A percentile compares a stretch with the other conserved stretches of the same genome.
These are phyloP conservation scores for Penicillium sp. DNA, from an alignment of 2,329 filamentous ascomycete species.

Conservation along the genomic window DNA sequence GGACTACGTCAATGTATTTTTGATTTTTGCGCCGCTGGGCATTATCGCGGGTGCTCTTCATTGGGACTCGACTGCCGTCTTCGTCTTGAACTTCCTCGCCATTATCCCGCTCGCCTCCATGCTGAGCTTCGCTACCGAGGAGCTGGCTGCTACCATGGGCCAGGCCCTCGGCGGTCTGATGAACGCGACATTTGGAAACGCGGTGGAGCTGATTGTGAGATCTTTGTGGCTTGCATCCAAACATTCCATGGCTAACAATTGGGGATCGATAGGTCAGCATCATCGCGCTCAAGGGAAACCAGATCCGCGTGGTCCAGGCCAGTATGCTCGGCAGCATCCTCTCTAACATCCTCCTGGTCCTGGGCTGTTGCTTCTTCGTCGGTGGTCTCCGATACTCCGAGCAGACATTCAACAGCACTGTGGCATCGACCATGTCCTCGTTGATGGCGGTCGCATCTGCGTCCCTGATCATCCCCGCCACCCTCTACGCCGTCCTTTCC, in stretches of 20 bases:
- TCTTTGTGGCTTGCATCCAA: constrained; percentile 53
- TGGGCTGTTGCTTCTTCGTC: constrained; percentile 74
- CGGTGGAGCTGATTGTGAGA: constrained; percentile 65
- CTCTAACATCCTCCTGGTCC: constrained; percentile 85
- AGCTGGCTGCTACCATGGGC: constrained; percentile 57
- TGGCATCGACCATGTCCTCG: constrained; percentile 55
- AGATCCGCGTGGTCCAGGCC: constrained; percentile 95
- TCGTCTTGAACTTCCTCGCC: constrained; percentile 60
- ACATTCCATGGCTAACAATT: constrained; percentile 34
- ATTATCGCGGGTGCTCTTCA: constrained; percentile 58
- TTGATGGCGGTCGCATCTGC: constrained; percentile 72
- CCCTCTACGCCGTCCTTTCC: constrained; percentile 64
- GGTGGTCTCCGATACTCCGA: constrained; percentile 67
- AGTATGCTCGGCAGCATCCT: constrained; percentile 96
- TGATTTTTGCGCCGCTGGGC: constrained; percentile 61
- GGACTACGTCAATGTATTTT: constrained; percentile 56
- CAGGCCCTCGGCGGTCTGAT: constrained; percentile 60
- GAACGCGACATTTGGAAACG: constrained; percentile 64
- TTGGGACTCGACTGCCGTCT: constrained; percentile 56
- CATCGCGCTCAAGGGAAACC: constrained; percentile 74
- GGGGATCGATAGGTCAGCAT: constrained; percentile 67
- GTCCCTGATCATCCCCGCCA: constrained; percentile 73
- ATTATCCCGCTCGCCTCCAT: constrained; percentile 60
- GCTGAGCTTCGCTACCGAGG: constrained; percentile 61
- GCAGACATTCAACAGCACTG: constrained; percentile 54